phyloP scores from a whole-genome alignment of 352 stramenopile species.

The Pythium oligandrum region DNA sequence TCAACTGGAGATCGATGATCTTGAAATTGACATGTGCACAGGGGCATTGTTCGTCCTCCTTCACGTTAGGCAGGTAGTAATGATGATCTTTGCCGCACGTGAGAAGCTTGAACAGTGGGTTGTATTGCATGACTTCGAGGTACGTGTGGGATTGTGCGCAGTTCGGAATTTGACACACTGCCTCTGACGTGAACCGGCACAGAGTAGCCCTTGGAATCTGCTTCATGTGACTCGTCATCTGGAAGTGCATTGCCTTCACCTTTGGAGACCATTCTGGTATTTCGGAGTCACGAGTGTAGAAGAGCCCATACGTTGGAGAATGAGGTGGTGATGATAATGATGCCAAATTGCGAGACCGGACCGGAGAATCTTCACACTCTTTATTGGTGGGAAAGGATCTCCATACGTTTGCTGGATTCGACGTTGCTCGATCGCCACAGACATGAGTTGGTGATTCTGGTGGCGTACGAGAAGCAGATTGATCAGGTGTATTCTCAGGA shows the following conservation, averaged over 20 bases:
- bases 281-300: background rate
- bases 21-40: constrained; percentile 36
- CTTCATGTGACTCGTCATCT: background rate
- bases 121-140: constrained; percentile 44
- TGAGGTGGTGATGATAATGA: too few relatives aligned
- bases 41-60: constrained; percentile 29
- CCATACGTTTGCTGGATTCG: too few relatives aligned
- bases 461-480: too few relatives aligned
- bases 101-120: constrained; percentile 41
- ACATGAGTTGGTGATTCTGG: too few relatives aligned
- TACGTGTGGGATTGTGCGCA: constrained; percentile 26
- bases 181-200: background rate
- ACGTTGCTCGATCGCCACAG: too few relatives aligned
- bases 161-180: background rate
- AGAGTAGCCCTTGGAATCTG: background rate
- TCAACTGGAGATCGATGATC: constrained; percentile 28
- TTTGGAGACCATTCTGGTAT: background rate
- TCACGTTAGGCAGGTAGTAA: constrained; percentile 28
- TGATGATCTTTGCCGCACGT: constrained; percentile 30
- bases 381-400: too few relatives aligned
- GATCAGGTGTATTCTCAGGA: too few relatives aligned
- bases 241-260: background rate
- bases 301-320: too few relatives aligned
- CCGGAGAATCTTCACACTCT: too few relatives aligned
- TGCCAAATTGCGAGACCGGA: too few relatives aligned